These are phyloP conservation scores for Mollisiaceae sp. DNA, from an alignment of 2,329 filamentous ascomycete species.

Conservation along the genomic window DNA sequence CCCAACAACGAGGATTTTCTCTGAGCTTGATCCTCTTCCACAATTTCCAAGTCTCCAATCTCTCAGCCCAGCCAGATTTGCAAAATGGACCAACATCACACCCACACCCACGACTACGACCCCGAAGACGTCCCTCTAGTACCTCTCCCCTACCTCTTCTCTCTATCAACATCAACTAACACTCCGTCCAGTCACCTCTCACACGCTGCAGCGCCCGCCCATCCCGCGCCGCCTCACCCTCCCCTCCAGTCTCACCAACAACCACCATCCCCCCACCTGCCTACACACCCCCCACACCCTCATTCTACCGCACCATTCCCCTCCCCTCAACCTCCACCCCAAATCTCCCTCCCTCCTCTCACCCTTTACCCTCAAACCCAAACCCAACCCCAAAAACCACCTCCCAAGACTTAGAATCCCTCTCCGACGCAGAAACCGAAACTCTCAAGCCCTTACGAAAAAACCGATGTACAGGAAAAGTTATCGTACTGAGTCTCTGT, in stretches of 20 bases:
- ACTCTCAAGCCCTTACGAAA: background rate
- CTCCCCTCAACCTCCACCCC: background rate
- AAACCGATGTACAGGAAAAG: background rate
- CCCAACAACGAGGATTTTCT: background rate
- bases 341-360: background rate
- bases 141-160: background rate
- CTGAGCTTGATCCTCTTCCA: background rate
- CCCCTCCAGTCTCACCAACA: background rate
- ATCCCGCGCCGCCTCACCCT: background rate
- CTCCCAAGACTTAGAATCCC: too few species aligned
- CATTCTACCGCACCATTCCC: background rate
- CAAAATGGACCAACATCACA: background rate
- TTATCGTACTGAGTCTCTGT: background rate
- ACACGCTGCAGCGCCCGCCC: background rate
- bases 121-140: background rate
- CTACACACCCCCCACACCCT: slow-evolving; percentile 1
- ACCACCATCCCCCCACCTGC: background rate
- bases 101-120: background rate
- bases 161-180: slow-evolving; percentile 6
- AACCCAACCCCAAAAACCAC: too few species aligned
- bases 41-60: background rate
- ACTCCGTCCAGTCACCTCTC: background rate
- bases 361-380: too few species aligned
- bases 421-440: too few species aligned
- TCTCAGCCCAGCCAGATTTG: background rate